phyloP scores from a whole-genome alignment of 148 eudicot genomes.

The Chenopodium formosanum region DNA sequence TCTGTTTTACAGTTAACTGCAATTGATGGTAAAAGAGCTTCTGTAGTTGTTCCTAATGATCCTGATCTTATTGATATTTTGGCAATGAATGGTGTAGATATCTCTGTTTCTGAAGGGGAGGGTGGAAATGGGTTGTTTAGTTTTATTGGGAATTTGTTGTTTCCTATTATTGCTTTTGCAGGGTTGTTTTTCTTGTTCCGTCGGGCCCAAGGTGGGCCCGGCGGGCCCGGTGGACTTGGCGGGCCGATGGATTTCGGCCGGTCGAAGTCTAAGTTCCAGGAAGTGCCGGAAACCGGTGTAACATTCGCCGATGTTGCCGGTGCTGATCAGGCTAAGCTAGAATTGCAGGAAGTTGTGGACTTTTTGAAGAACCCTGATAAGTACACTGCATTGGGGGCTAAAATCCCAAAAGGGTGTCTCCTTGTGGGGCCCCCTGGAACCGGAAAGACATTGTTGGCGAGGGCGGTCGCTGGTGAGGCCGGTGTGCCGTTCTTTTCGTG shows the following conservation, averaged over 20 bases:
- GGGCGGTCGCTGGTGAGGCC: constrained; percentile 96
- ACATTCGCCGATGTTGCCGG: constrained; percentile 92
- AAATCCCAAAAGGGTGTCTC: constrained; percentile 93
- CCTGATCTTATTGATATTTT: constrained; percentile 91
- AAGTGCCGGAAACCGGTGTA: constrained; percentile 95
- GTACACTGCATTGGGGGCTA: constrained; percentile 92
- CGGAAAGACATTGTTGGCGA: constrained; percentile 85
- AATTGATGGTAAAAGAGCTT: constrained; percentile 77
- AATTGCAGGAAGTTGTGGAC: constrained; percentile 97
- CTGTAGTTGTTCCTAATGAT: constrained; percentile 82
- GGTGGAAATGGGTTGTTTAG: constrained; percentile 73
- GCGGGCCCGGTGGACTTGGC: constrained; percentile 97
- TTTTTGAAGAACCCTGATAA: constrained; percentile 96
- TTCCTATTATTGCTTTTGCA: constrained; percentile 81
- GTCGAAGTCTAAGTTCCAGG: constrained; percentile 98
- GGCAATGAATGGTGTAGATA: constrained; percentile 95
- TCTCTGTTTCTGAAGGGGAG: constrained; percentile 90
- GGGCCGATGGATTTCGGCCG: constrained; percentile 99
- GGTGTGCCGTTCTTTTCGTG: constrained; percentile 92
- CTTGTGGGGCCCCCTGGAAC: constrained; percentile 98
- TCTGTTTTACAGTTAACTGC: constrained; percentile 75
- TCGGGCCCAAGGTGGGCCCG: constrained; percentile 90
- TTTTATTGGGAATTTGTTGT: constrained; percentile 80
- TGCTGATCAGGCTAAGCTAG: constrained; percentile 96
- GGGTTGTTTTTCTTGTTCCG: constrained; percentile 80